Conservation (phyloP, 768 basidiomycete species). For the Leccinum broughii region DNA sequence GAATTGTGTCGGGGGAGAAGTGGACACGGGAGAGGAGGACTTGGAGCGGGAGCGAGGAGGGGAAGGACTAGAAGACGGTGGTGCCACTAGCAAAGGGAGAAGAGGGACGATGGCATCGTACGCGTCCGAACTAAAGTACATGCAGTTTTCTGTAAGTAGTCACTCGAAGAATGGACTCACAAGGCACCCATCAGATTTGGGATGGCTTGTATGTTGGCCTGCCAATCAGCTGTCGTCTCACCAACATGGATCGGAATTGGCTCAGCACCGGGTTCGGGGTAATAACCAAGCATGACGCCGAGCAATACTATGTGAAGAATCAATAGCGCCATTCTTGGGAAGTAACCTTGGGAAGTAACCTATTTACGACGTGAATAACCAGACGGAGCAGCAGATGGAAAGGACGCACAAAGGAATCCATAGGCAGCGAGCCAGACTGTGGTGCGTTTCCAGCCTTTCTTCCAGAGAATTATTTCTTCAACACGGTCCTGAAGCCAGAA, state of each 20-base stretch:
- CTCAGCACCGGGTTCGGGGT: constrained; percentile 44
- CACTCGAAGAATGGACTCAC: constrained; percentile 43
- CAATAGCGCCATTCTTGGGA: constrained; percentile 68
- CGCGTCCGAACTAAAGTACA: background rate
- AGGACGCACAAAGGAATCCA: constrained; percentile 71
- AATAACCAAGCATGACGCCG: constrained; percentile 62
- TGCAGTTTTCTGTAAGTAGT: background rate
- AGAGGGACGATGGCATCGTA: constrained; percentile 56
- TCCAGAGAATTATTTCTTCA: constrained; percentile 87
- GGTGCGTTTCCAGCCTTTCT: constrained; percentile 70
- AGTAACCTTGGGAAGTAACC: constrained; percentile 49
- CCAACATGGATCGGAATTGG: constrained; percentile 39
- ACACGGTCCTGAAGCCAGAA: constrained; percentile 90
- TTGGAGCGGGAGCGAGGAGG: background rate
- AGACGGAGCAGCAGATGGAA: background rate
- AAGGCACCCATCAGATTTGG: constrained; percentile 88
- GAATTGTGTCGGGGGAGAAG: background rate
- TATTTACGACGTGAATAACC: constrained; percentile 28
- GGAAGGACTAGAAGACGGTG: background rate
- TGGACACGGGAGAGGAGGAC: background rate
- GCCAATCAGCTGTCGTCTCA: constrained; percentile 78
- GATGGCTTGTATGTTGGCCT: constrained; percentile 84
- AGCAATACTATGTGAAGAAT: constrained; percentile 66
- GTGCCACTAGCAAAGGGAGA: constrained; percentile 40
- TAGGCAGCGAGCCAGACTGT: constrained; percentile 74